These are phyloP conservation scores for Vitis rotundifolia DNA, from an alignment of 164 flowering plant species.

Conservation along the genomic window DNA sequence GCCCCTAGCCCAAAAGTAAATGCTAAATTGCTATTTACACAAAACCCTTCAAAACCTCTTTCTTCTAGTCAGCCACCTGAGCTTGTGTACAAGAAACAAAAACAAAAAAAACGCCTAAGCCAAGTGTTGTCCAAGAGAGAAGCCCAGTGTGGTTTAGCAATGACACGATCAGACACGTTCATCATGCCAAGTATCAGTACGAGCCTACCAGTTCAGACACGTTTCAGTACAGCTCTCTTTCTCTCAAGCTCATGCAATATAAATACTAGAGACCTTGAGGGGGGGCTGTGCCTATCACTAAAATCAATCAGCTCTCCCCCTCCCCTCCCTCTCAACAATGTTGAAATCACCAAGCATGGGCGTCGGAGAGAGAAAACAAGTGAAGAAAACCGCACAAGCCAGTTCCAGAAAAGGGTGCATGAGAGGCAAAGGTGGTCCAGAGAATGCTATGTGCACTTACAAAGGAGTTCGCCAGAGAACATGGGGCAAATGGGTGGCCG, in stretches of 20 bases:
- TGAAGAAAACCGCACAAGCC: constrained; percentile 32
- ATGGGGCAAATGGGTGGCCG: constrained; percentile 87
- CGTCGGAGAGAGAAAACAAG: background rate
- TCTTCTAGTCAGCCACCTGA: constrained; percentile 19
- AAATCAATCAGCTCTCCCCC: too few species aligned
- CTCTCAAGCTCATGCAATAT: too few species aligned
- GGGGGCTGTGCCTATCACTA: too few species aligned
- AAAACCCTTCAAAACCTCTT: too few species aligned
- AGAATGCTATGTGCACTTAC: constrained; percentile 66
- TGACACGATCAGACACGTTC: constrained; percentile 27
- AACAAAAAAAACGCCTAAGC: constrained; percentile 11
- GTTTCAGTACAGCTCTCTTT: constrained; percentile 14
- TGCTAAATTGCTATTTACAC: background rate
- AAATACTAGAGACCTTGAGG: too few species aligned
- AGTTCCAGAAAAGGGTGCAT: constrained; percentile 73
- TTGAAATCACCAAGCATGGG: too few species aligned
- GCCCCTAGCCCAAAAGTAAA: constrained; percentile 4
- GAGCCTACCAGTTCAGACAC: constrained; percentile 16
- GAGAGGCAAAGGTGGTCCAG: constrained; percentile 84
- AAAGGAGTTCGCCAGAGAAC: constrained; percentile 75
- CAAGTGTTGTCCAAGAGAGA: constrained; percentile 18
- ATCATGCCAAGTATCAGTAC: constrained; percentile 26
- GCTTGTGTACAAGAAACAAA: constrained; percentile 2
- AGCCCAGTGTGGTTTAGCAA: background rate
- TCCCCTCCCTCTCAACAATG: too few species aligned